A percentile compares a stretch with the other conserved stretches of the same genome.
Evolutionary conservation across 2,329 filamentous ascomycete species (phyloP).

Genomic region (Aureobasidium namibiae): DNA sequence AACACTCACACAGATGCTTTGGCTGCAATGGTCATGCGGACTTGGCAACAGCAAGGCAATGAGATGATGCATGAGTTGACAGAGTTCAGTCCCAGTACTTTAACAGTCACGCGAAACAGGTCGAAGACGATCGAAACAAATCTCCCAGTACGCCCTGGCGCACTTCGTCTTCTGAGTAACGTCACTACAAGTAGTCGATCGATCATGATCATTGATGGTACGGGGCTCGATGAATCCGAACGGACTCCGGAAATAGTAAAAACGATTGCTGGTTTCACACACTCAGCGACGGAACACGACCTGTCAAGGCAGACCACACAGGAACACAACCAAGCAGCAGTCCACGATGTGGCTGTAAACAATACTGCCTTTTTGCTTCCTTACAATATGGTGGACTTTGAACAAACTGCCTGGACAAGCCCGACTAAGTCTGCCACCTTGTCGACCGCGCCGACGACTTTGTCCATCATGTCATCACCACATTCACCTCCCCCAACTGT

Average conservation of each 20-base stretch:
- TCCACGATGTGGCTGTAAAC: not conserved
- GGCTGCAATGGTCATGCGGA: conserved; percentile 12
- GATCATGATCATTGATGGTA: conserved; percentile 75
- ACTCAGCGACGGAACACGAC: not conserved
- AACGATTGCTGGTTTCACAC: not conserved
- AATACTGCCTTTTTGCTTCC: conserved; percentile 9
- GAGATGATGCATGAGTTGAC: not conserved
- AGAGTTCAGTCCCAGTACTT: not conserved
- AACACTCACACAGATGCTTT: conserved; percentile 11
- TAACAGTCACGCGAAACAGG: not conserved
- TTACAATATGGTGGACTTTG: not conserved
- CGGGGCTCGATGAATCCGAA: conserved; percentile 37
- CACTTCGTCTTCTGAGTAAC: conserved; percentile 34
- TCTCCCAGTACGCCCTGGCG: not conserved
- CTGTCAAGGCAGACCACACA: not conserved
- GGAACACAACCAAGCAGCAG: conserved; percentile 1
- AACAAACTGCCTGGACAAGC: not conserved
- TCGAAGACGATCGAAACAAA: conserved; percentile 7
- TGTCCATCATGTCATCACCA: not conserved
- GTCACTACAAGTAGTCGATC: conserved; percentile 80
- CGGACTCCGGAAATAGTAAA: conserved; percentile 5
- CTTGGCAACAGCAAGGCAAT: conserved; percentile 7
- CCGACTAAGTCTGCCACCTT: not conserved
- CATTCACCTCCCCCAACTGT: not conserved
- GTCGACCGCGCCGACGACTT: not conserved